Conservation (phyloP, 441 rosid species). For the Erodium moschatum region DNA sequence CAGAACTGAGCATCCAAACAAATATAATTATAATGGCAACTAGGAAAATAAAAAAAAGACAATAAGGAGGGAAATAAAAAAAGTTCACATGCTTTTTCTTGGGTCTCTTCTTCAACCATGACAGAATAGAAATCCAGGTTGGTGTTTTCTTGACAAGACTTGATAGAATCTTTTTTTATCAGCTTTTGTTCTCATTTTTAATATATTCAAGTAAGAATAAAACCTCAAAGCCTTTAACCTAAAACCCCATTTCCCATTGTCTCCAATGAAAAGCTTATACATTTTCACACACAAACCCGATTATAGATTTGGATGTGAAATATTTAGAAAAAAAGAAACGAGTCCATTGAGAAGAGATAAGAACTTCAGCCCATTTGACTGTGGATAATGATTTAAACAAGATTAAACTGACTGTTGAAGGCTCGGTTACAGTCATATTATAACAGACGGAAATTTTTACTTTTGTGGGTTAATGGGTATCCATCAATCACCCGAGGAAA, state of each 20-base stretch:
- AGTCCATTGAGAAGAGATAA: too few species aligned
- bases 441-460: conserved; percentile 22
- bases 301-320: too few species aligned
- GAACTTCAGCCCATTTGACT: too few species aligned
- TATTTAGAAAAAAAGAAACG: too few species aligned
- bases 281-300: too few species aligned
- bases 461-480: conserved; percentile 35
- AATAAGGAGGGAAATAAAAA: conserved; percentile 9
- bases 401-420: too few species aligned
- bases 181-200: neutral
- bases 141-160: conserved; percentile 8
- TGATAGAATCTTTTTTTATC: too few species aligned
- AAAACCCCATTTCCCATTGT: neutral
- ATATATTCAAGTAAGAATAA: neutral
- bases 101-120: neutral
- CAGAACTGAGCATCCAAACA: conserved; percentile 13
- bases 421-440: neutral
- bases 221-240: neutral
- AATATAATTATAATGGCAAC: conserved; percentile 19
- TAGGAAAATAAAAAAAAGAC: conserved; percentile 12
- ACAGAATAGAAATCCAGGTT: conserved; percentile 14
- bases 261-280: neutral
- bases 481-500: conserved; percentile 39
- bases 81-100: conserved; percentile 33
- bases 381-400: too few species aligned